phyloP scores from a whole-genome alignment of 768 basidiomycete genomes.

The Suillus discolor region DNA sequence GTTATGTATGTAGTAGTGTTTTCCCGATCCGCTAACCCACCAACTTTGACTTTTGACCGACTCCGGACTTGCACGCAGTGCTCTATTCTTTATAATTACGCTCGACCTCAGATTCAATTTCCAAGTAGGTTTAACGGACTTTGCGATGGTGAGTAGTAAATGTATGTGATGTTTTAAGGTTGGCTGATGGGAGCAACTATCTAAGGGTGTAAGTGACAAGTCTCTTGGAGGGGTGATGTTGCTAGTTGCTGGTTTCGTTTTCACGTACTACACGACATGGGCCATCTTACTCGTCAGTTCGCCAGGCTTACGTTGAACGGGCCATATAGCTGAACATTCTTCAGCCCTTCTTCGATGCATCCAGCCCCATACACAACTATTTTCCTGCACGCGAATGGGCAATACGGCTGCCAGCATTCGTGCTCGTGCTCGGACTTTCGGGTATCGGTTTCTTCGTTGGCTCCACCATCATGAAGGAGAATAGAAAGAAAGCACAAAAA shows the following conservation, averaged over 20 bases:
- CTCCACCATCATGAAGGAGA: constrained; percentile 73
- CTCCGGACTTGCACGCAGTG: neutral
- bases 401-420: constrained; percentile 79
- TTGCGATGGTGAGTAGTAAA: constrained; percentile 26
- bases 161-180: constrained; percentile 9
- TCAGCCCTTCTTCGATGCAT: constrained; percentile 80
- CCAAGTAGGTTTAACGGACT: constrained; percentile 5
- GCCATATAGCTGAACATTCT: neutral
- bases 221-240: constrained; percentile 79
- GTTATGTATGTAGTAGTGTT: constrained; percentile 1
- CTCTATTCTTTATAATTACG: neutral
- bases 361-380: constrained; percentile 71
- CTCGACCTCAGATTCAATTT: constrained; percentile 4
- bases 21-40: neutral
- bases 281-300: constrained; percentile 77
- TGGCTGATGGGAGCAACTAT: neutral
- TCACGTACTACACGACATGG: constrained; percentile 93
- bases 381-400: constrained; percentile 96
- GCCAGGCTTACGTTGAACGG: neutral
- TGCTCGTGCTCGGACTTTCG: constrained; percentile 80
- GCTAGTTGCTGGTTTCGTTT: constrained; percentile 71
- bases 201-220: constrained; percentile 80
- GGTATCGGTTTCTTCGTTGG: constrained; percentile 83
- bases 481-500: constrained; percentile 64
- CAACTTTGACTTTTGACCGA: constrained; percentile 20